Conservation (phyloP, 2,329 filamentous ascomycete species). For the Metarhizium anisopliae region DNA sequence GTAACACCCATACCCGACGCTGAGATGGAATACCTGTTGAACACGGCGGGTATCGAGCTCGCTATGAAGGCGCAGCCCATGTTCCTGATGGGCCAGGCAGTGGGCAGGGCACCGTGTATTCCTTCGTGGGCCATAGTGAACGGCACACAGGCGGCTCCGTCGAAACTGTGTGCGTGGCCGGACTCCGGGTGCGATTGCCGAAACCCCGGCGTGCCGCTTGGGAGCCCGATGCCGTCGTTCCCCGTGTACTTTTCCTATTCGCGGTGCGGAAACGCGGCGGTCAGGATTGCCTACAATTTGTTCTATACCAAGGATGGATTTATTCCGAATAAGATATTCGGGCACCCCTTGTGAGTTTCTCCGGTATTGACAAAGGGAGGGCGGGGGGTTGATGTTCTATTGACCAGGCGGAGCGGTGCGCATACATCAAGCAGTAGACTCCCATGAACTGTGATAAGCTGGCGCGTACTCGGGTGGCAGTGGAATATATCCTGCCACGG, state of each 20-base stretch:
- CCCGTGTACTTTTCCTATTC: constrained; percentile 31
- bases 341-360: constrained; percentile 24
- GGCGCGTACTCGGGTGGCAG: too few relatives aligned
- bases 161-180: constrained; percentile 28
- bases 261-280: constrained; percentile 24
- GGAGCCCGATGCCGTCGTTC: constrained; percentile 26
- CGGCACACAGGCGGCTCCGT: constrained; percentile 30
- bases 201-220: constrained; percentile 24
- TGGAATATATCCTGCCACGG: too few relatives aligned
- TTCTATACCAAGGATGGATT: constrained; percentile 36
- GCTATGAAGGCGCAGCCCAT: constrained; percentile 21
- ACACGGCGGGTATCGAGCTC: constrained; percentile 16
- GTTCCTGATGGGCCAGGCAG: constrained; percentile 24
- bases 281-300: constrained; percentile 33
- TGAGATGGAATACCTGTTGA: constrained; percentile 19
- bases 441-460: too few relatives aligned
- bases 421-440: too few relatives aligned
- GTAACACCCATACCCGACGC: constrained; percentile 17
- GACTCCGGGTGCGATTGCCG: constrained; percentile 30
- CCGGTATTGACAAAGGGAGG: too few relatives aligned
- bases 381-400: too few relatives aligned
- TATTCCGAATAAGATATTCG: constrained; percentile 22
- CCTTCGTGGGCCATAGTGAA: constrained; percentile 40
- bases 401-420: too few relatives aligned
- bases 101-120: constrained; percentile 30